Conservation (phyloP, 2,329 filamentous ascomycete genomes). For the Botrytis medusae region DNA sequence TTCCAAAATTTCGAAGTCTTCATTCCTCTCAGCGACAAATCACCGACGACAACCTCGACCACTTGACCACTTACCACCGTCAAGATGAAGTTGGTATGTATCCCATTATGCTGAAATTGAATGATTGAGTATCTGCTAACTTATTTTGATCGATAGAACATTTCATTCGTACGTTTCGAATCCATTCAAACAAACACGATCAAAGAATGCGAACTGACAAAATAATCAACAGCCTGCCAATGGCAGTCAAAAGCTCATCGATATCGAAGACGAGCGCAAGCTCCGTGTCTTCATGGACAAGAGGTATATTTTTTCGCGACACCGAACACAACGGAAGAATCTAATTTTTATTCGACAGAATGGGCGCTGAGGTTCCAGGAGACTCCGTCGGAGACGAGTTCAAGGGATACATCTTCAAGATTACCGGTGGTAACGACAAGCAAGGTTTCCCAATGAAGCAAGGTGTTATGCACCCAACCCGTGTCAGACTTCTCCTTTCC, state of each 20-base stretch:
- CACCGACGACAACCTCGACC: conserved; percentile 25
- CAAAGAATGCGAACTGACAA: conserved; percentile 28
- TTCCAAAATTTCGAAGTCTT: conserved; percentile 16
- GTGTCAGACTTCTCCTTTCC: conserved; percentile 94
- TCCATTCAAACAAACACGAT: conserved; percentile 1
- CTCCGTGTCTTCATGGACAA: conserved; percentile 98
- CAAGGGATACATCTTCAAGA: conserved; percentile 99
- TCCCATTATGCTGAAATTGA: neutral
- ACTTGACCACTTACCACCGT: conserved; percentile 26
- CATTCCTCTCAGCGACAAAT: conserved; percentile 21
- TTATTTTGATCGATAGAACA: conserved; percentile 33
- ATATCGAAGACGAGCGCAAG: conserved; percentile 99
- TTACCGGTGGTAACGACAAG: conserved; percentile 99
- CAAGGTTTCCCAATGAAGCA: conserved; percentile 99
- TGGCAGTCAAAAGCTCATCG: conserved; percentile 99
- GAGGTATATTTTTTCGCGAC: conserved; percentile 53
- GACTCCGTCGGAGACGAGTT: conserved; percentile 98
- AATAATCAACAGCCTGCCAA: conserved; percentile 69
- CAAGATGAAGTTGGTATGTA: conserved; percentile 41
- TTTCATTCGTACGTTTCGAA: conserved; percentile 38
- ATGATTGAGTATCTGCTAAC: conserved; percentile 31
- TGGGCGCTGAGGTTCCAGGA: conserved; percentile 88
- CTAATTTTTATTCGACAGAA: conserved; percentile 47
- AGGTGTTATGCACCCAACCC: conserved; percentile 97
- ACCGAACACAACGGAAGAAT: conserved; percentile 1